Conservation (phyloP, 805 yeast genomes). For the Scheffersomyces amazonensis region DNA sequence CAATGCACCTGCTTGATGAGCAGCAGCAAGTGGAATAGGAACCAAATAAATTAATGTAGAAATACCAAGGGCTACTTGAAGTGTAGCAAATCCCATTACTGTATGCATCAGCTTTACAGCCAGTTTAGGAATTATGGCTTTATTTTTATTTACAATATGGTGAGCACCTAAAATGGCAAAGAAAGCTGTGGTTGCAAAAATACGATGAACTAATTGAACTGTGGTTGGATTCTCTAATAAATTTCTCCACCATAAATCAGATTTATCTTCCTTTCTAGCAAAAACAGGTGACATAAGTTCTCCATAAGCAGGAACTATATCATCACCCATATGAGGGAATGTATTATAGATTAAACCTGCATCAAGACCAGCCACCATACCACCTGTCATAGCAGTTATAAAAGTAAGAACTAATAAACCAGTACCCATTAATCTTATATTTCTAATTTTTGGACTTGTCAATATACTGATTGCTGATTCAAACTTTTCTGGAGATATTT, state of each 20-base stretch:
- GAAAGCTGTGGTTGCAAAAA: constrained; percentile 80
- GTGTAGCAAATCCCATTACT: constrained; percentile 77
- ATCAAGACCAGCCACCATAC: constrained; percentile 96
- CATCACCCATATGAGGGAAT: constrained; percentile 95
- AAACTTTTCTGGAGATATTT: constrained; percentile 53
- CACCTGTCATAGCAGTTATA: constrained; percentile 94
- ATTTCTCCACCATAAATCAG: constrained; percentile 89
- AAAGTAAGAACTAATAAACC: constrained; percentile 70
- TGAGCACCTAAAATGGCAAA: constrained; percentile 68
- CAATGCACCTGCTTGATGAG: constrained; percentile 96
- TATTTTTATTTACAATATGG: constrained; percentile 58
- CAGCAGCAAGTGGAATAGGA: constrained; percentile 89
- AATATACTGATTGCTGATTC: constrained; percentile 53
- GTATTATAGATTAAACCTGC: constrained; percentile 96
- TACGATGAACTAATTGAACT: constrained; percentile 88
- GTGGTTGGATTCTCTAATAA: constrained; percentile 93
- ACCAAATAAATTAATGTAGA: constrained; percentile 82
- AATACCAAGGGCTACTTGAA: constrained; percentile 87
- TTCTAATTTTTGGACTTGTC: constrained; percentile 56
- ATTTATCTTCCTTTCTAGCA: constrained; percentile 61
- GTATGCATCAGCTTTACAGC: constrained; percentile 56
- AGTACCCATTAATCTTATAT: constrained; percentile 52
- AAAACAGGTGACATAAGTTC: constrained; percentile 78
- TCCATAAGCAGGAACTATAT: constrained; percentile 64
- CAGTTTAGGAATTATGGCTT: constrained; percentile 51